These are phyloP conservation scores for Prunus persica DNA, from an alignment of 306 rosid species.

Conservation along the genomic window Prunus_persica_NCBIv2 NC_034010.1:20833001-20833500, in stretches of 20 bases:
- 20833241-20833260: conserved; percentile 79
- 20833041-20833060: conserved; percentile 92
- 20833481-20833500: neutral
- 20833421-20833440: neutral
- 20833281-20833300: conserved; percentile 87
- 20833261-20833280: conserved; percentile 79
- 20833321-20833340: conserved; percentile 86
- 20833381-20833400: conserved; percentile 14
- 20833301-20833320: conserved; percentile 71
- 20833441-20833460: neutral
- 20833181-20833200: conserved; percentile 1
- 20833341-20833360: conserved; percentile 78
- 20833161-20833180: neutral
- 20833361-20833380: conserved; percentile 63
- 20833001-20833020: conserved; percentile 91
- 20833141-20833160: neutral
- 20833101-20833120: conserved; percentile 26
- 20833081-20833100: conserved; percentile 80
- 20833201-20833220: conserved; percentile 34
- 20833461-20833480: neutral
- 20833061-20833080: conserved; percentile 94
- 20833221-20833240: conserved; percentile 92
- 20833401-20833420: conserved; percentile 1
- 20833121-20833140: neutral
- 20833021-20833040: conserved; percentile 67